Percentiles rank a stretch among this genome's conserved stretches.
Conservation (phyloP, 2,329 filamentous ascomycete genomes). For the Cladobotryum protrusum region DNA sequence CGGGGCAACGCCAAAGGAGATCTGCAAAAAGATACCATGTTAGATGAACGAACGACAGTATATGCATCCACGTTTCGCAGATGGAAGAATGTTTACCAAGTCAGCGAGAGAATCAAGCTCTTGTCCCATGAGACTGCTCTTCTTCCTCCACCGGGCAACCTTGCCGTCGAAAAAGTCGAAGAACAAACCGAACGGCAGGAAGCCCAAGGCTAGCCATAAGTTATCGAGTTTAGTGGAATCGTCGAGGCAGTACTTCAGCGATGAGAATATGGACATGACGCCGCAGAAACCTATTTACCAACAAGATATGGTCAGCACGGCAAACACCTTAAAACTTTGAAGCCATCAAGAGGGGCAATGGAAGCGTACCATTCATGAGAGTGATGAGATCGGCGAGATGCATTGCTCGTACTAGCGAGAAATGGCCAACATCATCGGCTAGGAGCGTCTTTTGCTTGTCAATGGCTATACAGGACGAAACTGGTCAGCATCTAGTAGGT, state of each 20-base stretch:
- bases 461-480: conserved; percentile 37
- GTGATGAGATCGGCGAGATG: conserved; percentile 82
- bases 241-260: conserved; percentile 83
- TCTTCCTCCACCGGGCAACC: conserved; percentile 92
- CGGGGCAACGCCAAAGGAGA: conserved; percentile 91
- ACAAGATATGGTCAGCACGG: conserved; percentile 7
- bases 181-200: conserved; percentile 90
- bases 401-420: conserved; percentile 61
- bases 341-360: neutral
- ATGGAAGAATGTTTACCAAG: conserved; percentile 53
- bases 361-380: conserved; percentile 61
- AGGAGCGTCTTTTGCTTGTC: conserved; percentile 75
- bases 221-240: conserved; percentile 59
- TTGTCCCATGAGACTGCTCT: conserved; percentile 96
- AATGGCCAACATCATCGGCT: conserved; percentile 64
- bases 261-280: conserved; percentile 93
- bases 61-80: neutral
- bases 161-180: conserved; percentile 98
- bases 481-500: neutral
- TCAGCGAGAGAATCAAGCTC: conserved; percentile 95
- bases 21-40: conserved; percentile 43
- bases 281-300: conserved; percentile 62
- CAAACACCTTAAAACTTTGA: neutral
- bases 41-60: neutral
- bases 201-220: conserved; percentile 74